phyloP scores from a whole-genome alignment of 2,329 filamentous ascomycete genomes.

The Penicillium occitanis region DNA sequence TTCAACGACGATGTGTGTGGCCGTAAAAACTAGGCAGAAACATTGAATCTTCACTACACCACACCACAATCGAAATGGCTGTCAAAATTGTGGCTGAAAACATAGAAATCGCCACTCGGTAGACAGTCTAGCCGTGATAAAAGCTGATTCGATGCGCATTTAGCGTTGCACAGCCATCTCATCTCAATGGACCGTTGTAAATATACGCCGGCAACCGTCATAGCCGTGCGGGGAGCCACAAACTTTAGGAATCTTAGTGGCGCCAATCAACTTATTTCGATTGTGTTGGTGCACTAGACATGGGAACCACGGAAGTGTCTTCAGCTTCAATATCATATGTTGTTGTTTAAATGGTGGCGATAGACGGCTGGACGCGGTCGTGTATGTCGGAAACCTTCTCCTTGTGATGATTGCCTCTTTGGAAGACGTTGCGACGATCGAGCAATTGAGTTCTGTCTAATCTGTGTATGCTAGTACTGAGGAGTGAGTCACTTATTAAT shows the following conservation, averaged over 20 bases:
- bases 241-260: background rate
- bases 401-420: background rate
- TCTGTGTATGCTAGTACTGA: too few relatives aligned
- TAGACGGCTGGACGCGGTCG: background rate
- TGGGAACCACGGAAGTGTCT: background rate
- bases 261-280: background rate
- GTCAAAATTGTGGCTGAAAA: background rate
- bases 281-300: background rate
- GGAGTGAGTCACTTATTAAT: background rate
- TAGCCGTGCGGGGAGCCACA: conserved; percentile 5
- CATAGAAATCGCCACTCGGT: background rate
- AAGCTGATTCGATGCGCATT: background rate
- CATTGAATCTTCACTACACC: background rate
- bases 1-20: background rate
- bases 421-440: background rate
- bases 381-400: conserved; percentile 1
- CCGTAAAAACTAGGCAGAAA: background rate
- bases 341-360: background rate
- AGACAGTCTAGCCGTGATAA: background rate
- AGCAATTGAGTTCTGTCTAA: background rate
- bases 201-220: background rate
- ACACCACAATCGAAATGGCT: background rate
- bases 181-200: background rate
- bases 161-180: background rate
- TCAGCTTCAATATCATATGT: background rate